phyloP scores from a whole-genome alignment of 169 alveolate genomes.

The Plasmodium chabaudi region DNA sequence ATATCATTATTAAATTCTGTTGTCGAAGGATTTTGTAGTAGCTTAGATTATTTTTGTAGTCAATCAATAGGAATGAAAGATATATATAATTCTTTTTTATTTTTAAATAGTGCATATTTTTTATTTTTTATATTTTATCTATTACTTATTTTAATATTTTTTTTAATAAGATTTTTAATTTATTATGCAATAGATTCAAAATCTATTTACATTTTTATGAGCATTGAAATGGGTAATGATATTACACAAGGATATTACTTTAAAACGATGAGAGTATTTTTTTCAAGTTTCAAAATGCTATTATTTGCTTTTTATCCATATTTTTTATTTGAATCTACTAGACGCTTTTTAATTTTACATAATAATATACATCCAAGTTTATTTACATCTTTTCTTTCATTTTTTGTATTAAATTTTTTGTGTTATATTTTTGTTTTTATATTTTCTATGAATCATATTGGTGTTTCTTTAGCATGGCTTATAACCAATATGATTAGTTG shows the following conservation, averaged over 20 bases:
- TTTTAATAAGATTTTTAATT: not conserved
- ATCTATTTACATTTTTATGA: too few species aligned
- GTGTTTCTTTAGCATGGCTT: slow-evolving; percentile 13
- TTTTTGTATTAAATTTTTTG: slow-evolving; percentile 20
- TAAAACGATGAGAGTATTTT: slow-evolving; percentile 6
- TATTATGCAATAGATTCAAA: not conserved
- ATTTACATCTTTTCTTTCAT: slow-evolving; percentile 34
- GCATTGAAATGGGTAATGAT: too few species aligned
- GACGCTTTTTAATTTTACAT: slow-evolving; percentile 32
- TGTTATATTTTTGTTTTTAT: slow-evolving; percentile 25
- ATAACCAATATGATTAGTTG: slow-evolving; percentile 16
- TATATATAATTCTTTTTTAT: slow-evolving; percentile 7
- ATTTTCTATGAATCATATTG: slow-evolving; percentile 13
- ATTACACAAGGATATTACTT: too few species aligned
- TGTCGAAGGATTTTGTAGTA: slow-evolving; percentile 24
- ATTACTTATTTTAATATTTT: slow-evolving; percentile 3
- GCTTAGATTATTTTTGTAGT: slow-evolving; percentile 49
- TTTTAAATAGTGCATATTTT: slow-evolving; percentile 29
- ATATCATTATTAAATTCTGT: slow-evolving; percentile 14
- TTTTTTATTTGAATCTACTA: slow-evolving; percentile 28
- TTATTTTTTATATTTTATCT: slow-evolving; percentile 22
- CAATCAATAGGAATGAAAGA: slow-evolving; percentile 11
- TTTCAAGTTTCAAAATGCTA: slow-evolving; percentile 26
- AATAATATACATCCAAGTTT: slow-evolving; percentile 42
- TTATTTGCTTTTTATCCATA: slow-evolving; percentile 27